Base-by-base conservation (phyloP, 1,139 yeast species). In the Blastobotrys apis region DNA sequence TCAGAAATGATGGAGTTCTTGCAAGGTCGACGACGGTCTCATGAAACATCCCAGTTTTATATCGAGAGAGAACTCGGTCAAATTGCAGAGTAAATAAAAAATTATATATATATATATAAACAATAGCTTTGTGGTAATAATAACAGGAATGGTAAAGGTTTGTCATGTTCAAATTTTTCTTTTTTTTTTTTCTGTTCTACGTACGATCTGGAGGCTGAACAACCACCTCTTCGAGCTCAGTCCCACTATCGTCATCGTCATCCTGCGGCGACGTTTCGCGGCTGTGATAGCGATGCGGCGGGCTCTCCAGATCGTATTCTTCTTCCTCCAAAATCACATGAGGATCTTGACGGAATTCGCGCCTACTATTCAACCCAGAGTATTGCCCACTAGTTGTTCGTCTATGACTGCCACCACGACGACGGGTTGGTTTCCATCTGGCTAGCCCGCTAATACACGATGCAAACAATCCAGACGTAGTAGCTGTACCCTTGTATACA, bases 1-100 rank as follows among this genome's bases (percentile, higher is more conserved):
- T 75, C 81, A 20, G 97, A 88, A 64, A 88, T 88, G 95, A 87
- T 88, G 81, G 84, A 81, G 57, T 88, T 84, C 60, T 74, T 88
- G 23, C 90, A 84, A 58, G 97, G 94, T 29, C 78, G 95, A 67
- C 81, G 97, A 71, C 79, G 94, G 66, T 94, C 95, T 3, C 74
- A 73, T 41, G 94, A 83, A 46, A 86, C 95, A 20, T 90, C 92
- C 37, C 73, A 74, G 46, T 86, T 64, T 46, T 56, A 57, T 38
- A 51, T 51, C 22, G 62, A 60, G 37, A 46, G 60, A n/a, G 51
- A 53, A 9, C 44, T 53, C 10, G 54, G 53, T 10, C 33, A 34
- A 5, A 34, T 41, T 20, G 21, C 44, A 3, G 40, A 37, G 21
- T 44, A 44, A 22, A 22, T 10, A 20, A 20, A 26, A 4, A 9